Evolutionary conservation across 805 yeast genomes (phyloP).

Genomic region (Lachancea nothofagi): DNA sequence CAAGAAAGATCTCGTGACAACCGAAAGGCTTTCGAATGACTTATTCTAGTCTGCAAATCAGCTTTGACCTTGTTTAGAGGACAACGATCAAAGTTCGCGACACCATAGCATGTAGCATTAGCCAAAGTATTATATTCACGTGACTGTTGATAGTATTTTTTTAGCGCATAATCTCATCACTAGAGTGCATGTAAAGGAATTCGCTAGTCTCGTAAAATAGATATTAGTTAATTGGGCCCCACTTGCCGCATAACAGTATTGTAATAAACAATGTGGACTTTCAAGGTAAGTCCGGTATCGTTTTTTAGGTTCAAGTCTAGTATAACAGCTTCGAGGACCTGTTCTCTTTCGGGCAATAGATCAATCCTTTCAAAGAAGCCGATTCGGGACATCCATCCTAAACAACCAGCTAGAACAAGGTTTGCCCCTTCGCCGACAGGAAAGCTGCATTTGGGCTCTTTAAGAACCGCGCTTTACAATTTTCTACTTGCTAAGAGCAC

Average conservation of each 20-base stretch:
- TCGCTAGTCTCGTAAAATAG: too few relatives aligned
- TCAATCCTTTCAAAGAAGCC: conserved; percentile 16
- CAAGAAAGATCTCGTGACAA: not conserved
- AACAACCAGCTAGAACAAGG: conserved; percentile 68
- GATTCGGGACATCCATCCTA: conserved; percentile 35
- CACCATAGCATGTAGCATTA: too few relatives aligned
- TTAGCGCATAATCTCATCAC: too few relatives aligned
- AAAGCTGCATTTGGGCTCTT: conserved; percentile 83
- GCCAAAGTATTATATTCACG: too few relatives aligned
- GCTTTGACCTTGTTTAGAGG: not conserved
- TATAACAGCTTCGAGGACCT: not conserved
- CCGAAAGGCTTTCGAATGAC: not conserved
- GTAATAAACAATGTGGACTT: too few relatives aligned
- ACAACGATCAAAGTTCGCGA: too few relatives aligned
- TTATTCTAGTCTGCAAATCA: not conserved
- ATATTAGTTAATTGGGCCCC: not conserved
- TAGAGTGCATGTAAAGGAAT: too few relatives aligned
- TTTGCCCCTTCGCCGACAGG: conserved; percentile 99
- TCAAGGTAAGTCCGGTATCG: not conserved
- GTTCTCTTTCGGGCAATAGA: conserved; percentile 7
- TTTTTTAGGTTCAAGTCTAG: not conserved
- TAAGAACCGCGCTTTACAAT: conserved; percentile 90
- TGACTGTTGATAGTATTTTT: too few relatives aligned
- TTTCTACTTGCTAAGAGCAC: conserved; percentile 75
- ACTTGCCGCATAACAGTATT: not conserved